Conservation (phyloP, 495 filamentous ascomycete species). For the Pseudevernia furfuracea region DNA sequence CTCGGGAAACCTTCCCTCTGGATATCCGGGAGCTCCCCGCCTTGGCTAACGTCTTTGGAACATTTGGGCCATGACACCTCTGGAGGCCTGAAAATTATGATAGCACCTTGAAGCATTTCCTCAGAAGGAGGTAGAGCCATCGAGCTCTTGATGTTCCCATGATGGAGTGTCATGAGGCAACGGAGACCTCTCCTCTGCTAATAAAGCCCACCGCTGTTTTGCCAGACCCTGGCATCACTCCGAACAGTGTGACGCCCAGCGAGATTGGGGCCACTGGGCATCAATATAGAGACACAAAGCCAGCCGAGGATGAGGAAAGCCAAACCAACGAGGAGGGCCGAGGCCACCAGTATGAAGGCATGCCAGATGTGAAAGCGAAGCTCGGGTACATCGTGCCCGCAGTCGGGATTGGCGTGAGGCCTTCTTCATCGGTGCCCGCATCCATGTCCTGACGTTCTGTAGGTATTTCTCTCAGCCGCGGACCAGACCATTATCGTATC, state of each 20-base stretch:
- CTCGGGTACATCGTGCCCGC: slow-evolving; percentile 45
- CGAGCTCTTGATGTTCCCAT: background rate
- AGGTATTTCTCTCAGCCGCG: slow-evolving; percentile 64
- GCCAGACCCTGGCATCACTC: background rate
- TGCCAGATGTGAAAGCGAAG: slow-evolving; percentile 30
- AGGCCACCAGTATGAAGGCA: slow-evolving; percentile 26
- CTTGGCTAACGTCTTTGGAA: background rate
- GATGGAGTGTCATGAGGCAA: slow-evolving; percentile 9
- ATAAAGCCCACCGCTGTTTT: background rate
- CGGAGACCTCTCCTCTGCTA: slow-evolving; percentile 21
- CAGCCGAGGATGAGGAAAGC: slow-evolving; percentile 17
- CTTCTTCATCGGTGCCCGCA: background rate
- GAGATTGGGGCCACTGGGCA: background rate
- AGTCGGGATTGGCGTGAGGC: slow-evolving; percentile 46
- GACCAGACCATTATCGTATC: slow-evolving; percentile 80
- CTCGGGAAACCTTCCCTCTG: background rate
- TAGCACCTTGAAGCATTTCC: background rate
- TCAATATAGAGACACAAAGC: slow-evolving; percentile 2
- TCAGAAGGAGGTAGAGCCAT: background rate
- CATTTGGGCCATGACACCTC: background rate
- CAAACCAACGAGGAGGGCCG: background rate
- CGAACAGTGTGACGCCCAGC: background rate
- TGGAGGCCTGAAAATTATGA: background rate
- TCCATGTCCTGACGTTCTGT: slow-evolving; percentile 1
- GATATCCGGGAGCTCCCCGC: background rate